Evolutionary conservation across 2,329 filamentous ascomycete species (phyloP), one percentile per base, ranked within the genome.

Genomic region (Talaromyces sp.): DNA sequence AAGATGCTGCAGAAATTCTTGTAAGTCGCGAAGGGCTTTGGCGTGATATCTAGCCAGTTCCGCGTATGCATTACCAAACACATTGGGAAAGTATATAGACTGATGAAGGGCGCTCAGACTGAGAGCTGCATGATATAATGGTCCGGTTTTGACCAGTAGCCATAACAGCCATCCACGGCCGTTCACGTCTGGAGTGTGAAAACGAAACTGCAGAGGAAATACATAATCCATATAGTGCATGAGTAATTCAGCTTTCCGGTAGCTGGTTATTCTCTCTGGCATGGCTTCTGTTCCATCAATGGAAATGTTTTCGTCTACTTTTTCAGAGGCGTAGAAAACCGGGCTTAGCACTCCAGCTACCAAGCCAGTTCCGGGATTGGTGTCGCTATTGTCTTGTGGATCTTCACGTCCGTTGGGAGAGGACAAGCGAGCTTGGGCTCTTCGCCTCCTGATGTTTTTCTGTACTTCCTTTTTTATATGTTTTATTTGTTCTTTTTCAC

Each of bases 151-250:
- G 27, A 63, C 56, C 6, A 64, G 53, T 10, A 64, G 54, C 63
- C 63, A 64, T 0, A 64, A 43, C 43, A 64, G 53, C 63, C 63
- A 64, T 19, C 63, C 63, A 13, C 63, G 58, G 14, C 61, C 61
- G 10, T 49, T 55, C 26, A 58, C 43, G 24, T 55, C 54, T 1
- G 58, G 63, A 13, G 52, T 35, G 54, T 61, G 58, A 17, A 64
- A 64, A 27, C 63, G 63, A 27, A 64, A 64, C 46, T 64, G 63
- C 10, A 64, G 51, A 9, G 61, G 63, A 55, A 64, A 64, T n/a
- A 64, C 63, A 13, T 61, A 51, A 24, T 64, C 63, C 55, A 64
- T 59, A 21, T 64, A 64, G 54, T 64, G 63, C 63, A 64, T 64
- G 31, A 64, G 49, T 17, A 64, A 54, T 38, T 64, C 63, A 19